A percentile compares a stretch with the other conserved stretches of the same genome.
These are phyloP conservation scores for Raffaelea deltoideospora DNA, from an alignment of 2,329 filamentous ascomycete species.

Conservation along the genomic window DNA sequence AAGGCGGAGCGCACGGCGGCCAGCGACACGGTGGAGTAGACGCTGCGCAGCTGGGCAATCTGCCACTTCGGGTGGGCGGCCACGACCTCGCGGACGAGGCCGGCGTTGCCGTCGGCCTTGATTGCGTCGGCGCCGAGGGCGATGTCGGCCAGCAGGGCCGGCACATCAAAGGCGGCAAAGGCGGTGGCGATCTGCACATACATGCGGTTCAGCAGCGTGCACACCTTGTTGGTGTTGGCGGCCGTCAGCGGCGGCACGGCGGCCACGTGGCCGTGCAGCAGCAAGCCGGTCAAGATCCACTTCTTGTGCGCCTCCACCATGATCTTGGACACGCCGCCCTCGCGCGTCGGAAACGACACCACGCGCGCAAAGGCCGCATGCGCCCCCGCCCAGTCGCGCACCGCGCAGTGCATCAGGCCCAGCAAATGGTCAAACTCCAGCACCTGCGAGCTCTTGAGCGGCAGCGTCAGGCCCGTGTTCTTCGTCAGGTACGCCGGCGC, in stretches of 20 bases:
- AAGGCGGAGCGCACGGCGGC: slow-evolving; percentile 35
- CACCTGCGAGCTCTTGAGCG: slow-evolving; percentile 35
- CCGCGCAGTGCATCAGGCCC: slow-evolving; percentile 48
- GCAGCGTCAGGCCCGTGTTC: slow-evolving; percentile 39
- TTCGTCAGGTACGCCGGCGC: slow-evolving; percentile 43
- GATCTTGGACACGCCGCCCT: slow-evolving; percentile 51
- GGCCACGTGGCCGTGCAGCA: slow-evolving; percentile 44
- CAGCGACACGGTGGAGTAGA: slow-evolving; percentile 49
- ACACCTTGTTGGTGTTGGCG: slow-evolving; percentile 35
- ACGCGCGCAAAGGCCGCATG: slow-evolving; percentile 46
- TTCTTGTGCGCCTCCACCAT: slow-evolving; percentile 89
- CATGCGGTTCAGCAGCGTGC: slow-evolving; percentile 44
- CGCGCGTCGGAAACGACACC: slow-evolving; percentile 51
- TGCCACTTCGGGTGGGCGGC: slow-evolving; percentile 61
- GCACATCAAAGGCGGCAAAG: slow-evolving; percentile 43
- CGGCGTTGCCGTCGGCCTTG: slow-evolving; percentile 53
- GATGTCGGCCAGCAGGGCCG: slow-evolving; percentile 47
- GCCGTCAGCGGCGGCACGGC: slow-evolving; percentile 42
- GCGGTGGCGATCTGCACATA: slow-evolving; percentile 57
- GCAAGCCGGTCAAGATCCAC: slow-evolving; percentile 64
- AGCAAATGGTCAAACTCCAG: slow-evolving; percentile 56
- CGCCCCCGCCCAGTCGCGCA: slow-evolving; percentile 47
- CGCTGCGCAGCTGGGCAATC: slow-evolving; percentile 55
- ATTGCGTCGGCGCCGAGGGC: slow-evolving; percentile 41
- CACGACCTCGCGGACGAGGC: slow-evolving; percentile 55